Base-by-base conservation (phyloP, 805 yeast species). In the Sugiyamaella marilandica region DNA sequence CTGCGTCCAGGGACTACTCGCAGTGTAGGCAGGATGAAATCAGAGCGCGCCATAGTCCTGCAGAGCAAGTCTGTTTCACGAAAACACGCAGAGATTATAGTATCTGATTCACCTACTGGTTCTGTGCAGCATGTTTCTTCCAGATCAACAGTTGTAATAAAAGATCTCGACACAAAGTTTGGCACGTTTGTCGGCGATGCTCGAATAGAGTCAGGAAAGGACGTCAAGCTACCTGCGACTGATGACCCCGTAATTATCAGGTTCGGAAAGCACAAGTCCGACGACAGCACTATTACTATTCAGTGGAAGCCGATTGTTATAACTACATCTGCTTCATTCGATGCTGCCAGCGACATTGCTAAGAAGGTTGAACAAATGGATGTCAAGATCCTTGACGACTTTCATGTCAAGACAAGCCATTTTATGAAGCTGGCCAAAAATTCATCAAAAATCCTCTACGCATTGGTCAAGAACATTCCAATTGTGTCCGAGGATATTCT, bases 381-480 rank as follows among this genome's bases (percentile, higher is more conserved):
- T 14, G 57, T 70, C 11, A 63, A 62, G 32, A 60, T 65, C 37
- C 49, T 63, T 29, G 45, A 59, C 2, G 55, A 61, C 11, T 48
- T 61, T 14, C 53, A 47, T 16, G 54, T 54, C 3, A 26, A 24
- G 8, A 70, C 73, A 1, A 62, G 65, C 14, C 66, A 61, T 26
- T 53, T 62, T 14, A 55, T 70, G 16, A 58, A 62, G 50, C 59
- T 59, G 4, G 53, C 59, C 26, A 52, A 55, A 14, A 47, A 58
- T 26, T 62, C 73, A 1, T 53, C 67, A n/a, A 64, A 63, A 36
- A 50, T 67, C 2, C 53, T 70, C 29, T 66, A 62, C 14, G 75
- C 76, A 0, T 50, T 73, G 51, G 58, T 67, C 14, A 49, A 54
- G 7, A 60, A 57, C 9, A 57, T 71, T 0, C 72, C 74, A 0